Evolutionary conservation across 148 eudicot species (phyloP), one percentile per base, ranked within the genome.

Genomic region (Pouteria glomerata): DNA sequence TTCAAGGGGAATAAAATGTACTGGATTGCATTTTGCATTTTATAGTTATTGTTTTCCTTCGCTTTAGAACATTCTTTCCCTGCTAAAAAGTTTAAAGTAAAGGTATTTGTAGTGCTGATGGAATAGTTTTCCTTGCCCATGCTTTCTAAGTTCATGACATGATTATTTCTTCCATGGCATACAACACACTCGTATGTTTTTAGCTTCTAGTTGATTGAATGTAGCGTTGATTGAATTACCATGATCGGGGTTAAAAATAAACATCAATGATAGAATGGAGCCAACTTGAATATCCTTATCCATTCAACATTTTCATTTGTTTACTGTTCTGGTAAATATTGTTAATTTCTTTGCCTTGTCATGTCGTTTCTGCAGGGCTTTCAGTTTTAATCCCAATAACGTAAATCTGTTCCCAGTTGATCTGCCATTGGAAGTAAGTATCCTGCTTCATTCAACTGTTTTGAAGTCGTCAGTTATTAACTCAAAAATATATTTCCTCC

Each of bases 331-430:
- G 73, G n/a, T 30, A 47, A 71, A 33, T 30, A 14, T 73, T 16
- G 41, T 63, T 64, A 24, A 63, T 48, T 53, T 35, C 35, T 74
- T 35, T 19, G 34, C 31, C 66, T 39, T 62, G 62, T 72, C 33
- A 57, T 57, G 4, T 71, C 21, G 55, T 23, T 55, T 66, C 10
- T 86, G 82, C 97, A 93, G 98, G 48, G 85, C 82, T 27, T 79
- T 90, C 76, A 70, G 83, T 61, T 93, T 90, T 78, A 74, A 79
- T 72, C 82, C 87, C 47, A 82, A 80, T 78, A 93, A 83, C 83
- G 83, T 90, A 82, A 90, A 86, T 30, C 72, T 93, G 71, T 93
- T 89, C 73, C 77, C 89, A 44, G 85, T 77, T 47, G 86, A 85
- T 67, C 75, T 83, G 35, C 84, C 90, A 55, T 63, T 58, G 37